A percentile compares a stretch with the other conserved stretches of the same genome.
Evolutionary conservation across 257 asterid genomes (phyloP).

Genomic region (Solanum bulbocastanum): DNA sequence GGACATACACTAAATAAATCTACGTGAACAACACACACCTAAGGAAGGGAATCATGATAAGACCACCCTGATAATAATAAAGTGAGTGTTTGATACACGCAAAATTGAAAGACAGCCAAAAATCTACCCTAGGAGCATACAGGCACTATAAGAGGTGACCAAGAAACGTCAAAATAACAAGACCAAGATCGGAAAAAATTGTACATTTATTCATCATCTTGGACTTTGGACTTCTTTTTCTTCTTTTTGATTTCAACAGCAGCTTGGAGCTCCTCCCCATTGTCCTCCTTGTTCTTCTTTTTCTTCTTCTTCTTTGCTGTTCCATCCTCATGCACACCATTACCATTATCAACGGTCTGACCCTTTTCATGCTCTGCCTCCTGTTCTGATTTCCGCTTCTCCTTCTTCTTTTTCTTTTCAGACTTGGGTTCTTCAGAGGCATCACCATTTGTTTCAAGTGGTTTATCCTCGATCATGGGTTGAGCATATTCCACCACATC

Average conservation of each 20-base stretch:
- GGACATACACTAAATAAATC: not conserved
- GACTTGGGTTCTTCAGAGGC: conserved; percentile 52
- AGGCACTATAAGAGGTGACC: not conserved
- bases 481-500: conserved; percentile 11
- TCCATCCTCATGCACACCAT: conserved; percentile 38
- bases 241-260: conserved; percentile 41
- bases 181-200: not conserved
- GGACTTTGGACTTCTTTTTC: conserved; percentile 41
- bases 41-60: not conserved
- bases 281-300: conserved; percentile 42
- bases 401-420: conserved; percentile 74
- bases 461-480: conserved; percentile 39
- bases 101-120: not conserved
- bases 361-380: conserved; percentile 23
- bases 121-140: not conserved
- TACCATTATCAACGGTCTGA: conserved; percentile 1
- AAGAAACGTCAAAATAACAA: not conserved
- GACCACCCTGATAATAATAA: not conserved
- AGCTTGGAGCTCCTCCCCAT: conserved; percentile 17
- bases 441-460: conserved; percentile 30
- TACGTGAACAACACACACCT: not conserved
- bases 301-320: conserved; percentile 64
- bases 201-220: conserved; percentile 20
- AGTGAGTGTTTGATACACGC: not conserved
- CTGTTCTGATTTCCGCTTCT: conserved; percentile 46